These are phyloP conservation scores for Cyberlindnera bimundalis DNA, from an alignment of 805 yeast species.

Conservation along the genomic window DNA sequence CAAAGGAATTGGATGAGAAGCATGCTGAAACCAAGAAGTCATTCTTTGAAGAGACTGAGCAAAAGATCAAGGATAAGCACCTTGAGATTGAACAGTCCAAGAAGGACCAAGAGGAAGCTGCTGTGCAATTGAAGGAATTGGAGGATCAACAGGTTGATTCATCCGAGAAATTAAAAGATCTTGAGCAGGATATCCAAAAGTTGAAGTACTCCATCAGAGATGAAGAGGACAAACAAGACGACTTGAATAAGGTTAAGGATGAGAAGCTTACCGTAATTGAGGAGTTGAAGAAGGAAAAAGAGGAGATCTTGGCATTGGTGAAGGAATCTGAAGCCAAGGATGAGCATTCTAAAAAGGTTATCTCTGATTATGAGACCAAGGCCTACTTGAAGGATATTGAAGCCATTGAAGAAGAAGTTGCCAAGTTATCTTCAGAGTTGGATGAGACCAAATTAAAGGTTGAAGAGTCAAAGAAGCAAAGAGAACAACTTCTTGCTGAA, in stretches of 20 bases:
- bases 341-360: conserved; percentile 13
- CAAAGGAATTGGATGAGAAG: conserved; percentile 21
- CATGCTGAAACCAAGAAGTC: conserved; percentile 23
- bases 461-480: conserved; percentile 12
- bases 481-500: conserved; percentile 9
- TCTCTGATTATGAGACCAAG: conserved; percentile 13
- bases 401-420: conserved; percentile 19
- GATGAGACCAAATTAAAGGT: conserved; percentile 13
- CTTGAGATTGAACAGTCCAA: conserved; percentile 24
- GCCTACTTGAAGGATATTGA: conserved; percentile 18
- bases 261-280: conserved; percentile 17
- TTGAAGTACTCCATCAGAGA: conserved; percentile 16
- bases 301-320: conserved; percentile 12
- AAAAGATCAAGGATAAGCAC: conserved; percentile 17
- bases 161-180: conserved; percentile 18
- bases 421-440: conserved; percentile 13
- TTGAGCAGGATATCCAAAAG: conserved; percentile 18
- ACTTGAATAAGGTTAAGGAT: conserved; percentile 14
- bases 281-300: conserved; percentile 21
- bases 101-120: conserved; percentile 18
- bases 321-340: conserved; percentile 14
- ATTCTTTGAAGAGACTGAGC: conserved; percentile 24
- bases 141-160: conserved; percentile 26
- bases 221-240: conserved; percentile 22
- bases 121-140: conserved; percentile 23